These are phyloP conservation scores for Arthrobotrys sphaeroides DNA, from an alignment of 2,329 filamentous ascomycete species.

Conservation along the genomic window DNA sequence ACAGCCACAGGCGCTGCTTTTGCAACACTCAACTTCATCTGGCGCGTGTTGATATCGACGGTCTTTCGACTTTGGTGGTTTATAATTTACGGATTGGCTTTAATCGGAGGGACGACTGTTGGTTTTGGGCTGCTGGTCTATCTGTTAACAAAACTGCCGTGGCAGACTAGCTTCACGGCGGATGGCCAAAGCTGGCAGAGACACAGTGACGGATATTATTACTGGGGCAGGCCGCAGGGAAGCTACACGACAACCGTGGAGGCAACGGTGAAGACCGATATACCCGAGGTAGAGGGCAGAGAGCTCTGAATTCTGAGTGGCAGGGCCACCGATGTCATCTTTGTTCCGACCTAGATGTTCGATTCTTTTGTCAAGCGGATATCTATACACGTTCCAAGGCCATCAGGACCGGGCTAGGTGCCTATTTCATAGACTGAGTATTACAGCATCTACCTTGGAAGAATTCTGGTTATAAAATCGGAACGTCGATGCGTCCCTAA, in stretches of 20 bases:
- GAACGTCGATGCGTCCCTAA: no score
- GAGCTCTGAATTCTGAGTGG: slow-evolving; percentile 7
- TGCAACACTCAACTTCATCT: slow-evolving; percentile 36
- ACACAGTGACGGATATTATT: slow-evolving; percentile 39
- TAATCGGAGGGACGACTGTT: slow-evolving; percentile 33
- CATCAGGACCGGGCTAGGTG: no score
- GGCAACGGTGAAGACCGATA: slow-evolving; percentile 29
- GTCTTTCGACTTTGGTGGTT: slow-evolving; percentile 34
- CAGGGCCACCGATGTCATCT: background rate
- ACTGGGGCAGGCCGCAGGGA: slow-evolving; percentile 41
- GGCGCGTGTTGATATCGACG: slow-evolving; percentile 13
- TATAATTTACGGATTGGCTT: slow-evolving; percentile 25
- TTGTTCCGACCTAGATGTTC: background rate
- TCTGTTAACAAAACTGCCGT: slow-evolving; percentile 22
- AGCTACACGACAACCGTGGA: slow-evolving; percentile 25
- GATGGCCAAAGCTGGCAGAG: slow-evolving; percentile 27
- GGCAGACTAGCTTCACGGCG: slow-evolving; percentile 26
- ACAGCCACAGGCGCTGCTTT: slow-evolving; percentile 40
- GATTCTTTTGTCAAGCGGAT: no score
- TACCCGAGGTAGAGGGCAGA: slow-evolving; percentile 33
- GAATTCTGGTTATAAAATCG: no score
- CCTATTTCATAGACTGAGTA: no score
- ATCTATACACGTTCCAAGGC: no score
- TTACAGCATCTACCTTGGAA: no score
- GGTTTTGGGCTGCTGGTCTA: slow-evolving; percentile 19